A percentile compares a stretch with the other conserved stretches of the same genome.
phyloP scores from a whole-genome alignment of 2,329 filamentous ascomycete genomes.

The Tetracladium maxilliforme region DNA sequence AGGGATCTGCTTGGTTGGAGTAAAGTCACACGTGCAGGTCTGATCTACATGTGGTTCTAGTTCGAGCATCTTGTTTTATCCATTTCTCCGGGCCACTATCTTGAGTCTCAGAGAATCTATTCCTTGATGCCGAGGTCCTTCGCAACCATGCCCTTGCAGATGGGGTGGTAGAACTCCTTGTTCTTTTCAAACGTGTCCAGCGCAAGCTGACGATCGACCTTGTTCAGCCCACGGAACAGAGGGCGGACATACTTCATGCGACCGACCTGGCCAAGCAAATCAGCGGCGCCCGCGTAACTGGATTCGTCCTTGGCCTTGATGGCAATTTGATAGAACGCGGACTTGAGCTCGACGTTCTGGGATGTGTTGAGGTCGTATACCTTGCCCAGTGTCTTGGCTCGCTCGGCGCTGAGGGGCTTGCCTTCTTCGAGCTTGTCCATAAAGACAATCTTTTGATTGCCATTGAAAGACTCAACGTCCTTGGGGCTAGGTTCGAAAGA shows the following conservation, averaged over 20 bases:
- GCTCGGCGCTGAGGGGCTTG: constrained; percentile 44
- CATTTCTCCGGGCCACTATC: no score
- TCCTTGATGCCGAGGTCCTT: constrained; percentile 47
- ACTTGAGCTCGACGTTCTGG: constrained; percentile 74
- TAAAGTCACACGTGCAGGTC: no score
- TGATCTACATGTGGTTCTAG: no score
- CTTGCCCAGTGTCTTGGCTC: constrained; percentile 57
- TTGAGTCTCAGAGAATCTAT: no score
- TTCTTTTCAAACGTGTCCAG: constrained; percentile 75
- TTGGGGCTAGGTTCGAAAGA: constrained; percentile 48
- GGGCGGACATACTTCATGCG: constrained; percentile 96
- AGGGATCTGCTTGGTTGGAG: no score
- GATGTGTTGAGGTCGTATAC: constrained; percentile 62
- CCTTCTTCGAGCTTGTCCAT: constrained; percentile 50
- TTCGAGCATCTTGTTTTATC: no score
- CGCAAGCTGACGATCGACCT: constrained; percentile 60
- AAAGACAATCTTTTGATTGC: constrained; percentile 86
- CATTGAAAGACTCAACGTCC: constrained; percentile 63
- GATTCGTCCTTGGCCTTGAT: constrained; percentile 57
- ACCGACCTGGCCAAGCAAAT: constrained; percentile 68
- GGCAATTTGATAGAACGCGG: constrained; percentile 67
- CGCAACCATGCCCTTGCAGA: constrained; percentile 73
- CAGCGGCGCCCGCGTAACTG: constrained; percentile 56
- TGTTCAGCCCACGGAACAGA: constrained; percentile 62
- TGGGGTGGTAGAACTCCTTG: constrained; percentile 89